These are phyloP conservation scores for Pyrenochaeta sp. DNA, from an alignment of 2,329 filamentous ascomycete species.

Conservation along the genomic window DNA sequence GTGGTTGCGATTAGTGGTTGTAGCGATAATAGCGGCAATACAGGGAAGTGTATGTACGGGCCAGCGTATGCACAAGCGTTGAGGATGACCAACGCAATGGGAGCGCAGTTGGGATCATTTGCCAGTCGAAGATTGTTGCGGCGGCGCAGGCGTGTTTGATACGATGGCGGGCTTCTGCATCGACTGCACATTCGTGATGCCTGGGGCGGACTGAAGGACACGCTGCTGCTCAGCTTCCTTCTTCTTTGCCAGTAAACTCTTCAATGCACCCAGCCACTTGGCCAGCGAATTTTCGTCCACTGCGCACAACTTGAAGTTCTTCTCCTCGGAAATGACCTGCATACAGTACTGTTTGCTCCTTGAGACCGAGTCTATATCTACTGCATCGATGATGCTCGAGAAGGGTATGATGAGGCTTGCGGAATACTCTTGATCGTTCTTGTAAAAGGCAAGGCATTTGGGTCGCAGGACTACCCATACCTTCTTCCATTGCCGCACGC, in stretches of 20 bases:
- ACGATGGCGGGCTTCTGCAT: slow-evolving; percentile 9
- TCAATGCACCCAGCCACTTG: slow-evolving; percentile 87
- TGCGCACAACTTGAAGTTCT: slow-evolving; percentile 63
- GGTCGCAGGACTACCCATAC: slow-evolving; percentile 91
- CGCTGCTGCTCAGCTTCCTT: slow-evolving; percentile 58
- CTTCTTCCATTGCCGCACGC: slow-evolving; percentile 92
- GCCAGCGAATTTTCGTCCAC: slow-evolving; percentile 82
- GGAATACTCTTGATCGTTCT: slow-evolving; percentile 89
- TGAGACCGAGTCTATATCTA: slow-evolving; percentile 89
- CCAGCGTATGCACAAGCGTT: slow-evolving; percentile 13
- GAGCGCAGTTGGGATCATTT: slow-evolving; percentile 3
- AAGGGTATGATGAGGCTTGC: slow-evolving; percentile 84
- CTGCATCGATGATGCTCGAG: slow-evolving; percentile 81
- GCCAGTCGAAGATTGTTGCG: slow-evolving; percentile 12
- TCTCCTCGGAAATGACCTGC: slow-evolving; percentile 94
- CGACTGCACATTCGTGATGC: slow-evolving; percentile 19
- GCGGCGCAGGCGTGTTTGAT: slow-evolving; percentile 8
- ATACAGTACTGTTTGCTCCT: slow-evolving; percentile 86
- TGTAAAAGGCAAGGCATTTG: slow-evolving; percentile 87
- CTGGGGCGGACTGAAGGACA: slow-evolving; percentile 18
- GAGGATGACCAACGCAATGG: background rate
- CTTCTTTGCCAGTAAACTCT: slow-evolving; percentile 80
- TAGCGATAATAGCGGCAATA: background rate
- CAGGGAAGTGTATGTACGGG: slow-evolving; percentile 3
- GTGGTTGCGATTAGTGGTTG: slow-evolving; percentile 6